These are phyloP conservation scores for Castanea mollissima DNA, from an alignment of 306 rosid species.

Conservation along the genomic window DNA sequence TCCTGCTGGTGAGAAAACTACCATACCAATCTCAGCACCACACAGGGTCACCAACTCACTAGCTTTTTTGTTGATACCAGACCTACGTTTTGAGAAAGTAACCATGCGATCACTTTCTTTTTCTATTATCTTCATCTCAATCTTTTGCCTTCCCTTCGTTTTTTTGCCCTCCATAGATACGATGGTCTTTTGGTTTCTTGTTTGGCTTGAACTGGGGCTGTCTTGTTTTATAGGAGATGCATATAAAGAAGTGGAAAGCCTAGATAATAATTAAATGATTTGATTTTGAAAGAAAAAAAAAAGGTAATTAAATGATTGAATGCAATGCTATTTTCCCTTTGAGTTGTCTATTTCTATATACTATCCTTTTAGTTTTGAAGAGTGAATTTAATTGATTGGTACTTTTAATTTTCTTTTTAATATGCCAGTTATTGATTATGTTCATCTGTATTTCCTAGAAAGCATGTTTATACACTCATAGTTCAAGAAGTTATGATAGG, in stretches of 20 bases:
- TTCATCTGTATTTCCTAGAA: not conserved
- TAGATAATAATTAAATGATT: not conserved
- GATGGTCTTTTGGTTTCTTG: not conserved
- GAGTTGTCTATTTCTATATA: not conserved
- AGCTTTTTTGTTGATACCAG: conserved; percentile 35
- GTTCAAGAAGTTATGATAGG: too few species aligned
- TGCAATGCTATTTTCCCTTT: not conserved
- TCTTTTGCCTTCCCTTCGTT: conserved; percentile 37
- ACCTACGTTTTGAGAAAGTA: conserved; percentile 31
- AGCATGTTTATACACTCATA: too few species aligned
- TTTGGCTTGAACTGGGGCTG: too few species aligned
- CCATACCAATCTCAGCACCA: conserved; percentile 36
- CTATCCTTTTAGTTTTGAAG: too few species aligned
- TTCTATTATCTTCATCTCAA: conserved; percentile 38
- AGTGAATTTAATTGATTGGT: not conserved
- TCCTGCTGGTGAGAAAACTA: conserved; percentile 35
- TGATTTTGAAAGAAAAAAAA: too few species aligned
- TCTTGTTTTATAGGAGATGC: not conserved
- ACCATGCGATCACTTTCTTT: conserved; percentile 30
- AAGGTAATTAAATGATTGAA: not conserved
- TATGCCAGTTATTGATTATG: not conserved
- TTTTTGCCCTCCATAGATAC: conserved; percentile 17
- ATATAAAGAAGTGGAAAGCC: not conserved
- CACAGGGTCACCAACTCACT: conserved; percentile 28
- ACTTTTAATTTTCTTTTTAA: not conserved